These are phyloP conservation scores for Alopecurus myosuroides DNA, from an alignment of 176 grass and related monocot genomes.

Conservation along the genomic window DNA sequence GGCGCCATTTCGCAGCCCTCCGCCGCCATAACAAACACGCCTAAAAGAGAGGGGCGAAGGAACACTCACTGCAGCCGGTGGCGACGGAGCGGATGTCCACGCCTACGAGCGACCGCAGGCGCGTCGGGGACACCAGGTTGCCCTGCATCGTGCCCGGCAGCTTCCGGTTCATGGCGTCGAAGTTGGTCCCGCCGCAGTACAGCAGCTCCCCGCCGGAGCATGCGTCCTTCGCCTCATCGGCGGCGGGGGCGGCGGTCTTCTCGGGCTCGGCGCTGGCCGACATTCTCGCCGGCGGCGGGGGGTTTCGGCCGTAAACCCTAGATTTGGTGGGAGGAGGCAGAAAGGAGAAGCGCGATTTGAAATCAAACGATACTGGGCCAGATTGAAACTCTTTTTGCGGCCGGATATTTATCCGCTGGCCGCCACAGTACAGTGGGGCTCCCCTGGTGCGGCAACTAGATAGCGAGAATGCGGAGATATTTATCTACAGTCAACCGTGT, in stretches of 20 bases:
- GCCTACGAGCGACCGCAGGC: constrained; percentile 70
- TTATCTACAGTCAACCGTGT: background rate
- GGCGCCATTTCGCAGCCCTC: background rate
- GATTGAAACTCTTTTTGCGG: constrained; percentile 9
- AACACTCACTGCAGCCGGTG: constrained; percentile 65
- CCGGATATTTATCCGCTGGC: background rate
- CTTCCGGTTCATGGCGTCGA: constrained; percentile 68
- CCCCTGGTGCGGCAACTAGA: constrained; percentile 1
- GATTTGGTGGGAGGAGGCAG: constrained; percentile 44
- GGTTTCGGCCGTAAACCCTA: constrained; percentile 52
- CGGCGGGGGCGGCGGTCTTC: constrained; percentile 23
- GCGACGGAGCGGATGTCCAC: constrained; percentile 87
- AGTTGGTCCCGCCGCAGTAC: constrained; percentile 79
- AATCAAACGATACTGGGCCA: constrained; percentile 6
- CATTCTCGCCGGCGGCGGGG: constrained; percentile 41
- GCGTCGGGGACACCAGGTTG: constrained; percentile 74
- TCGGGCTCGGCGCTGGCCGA: constrained; percentile 39
- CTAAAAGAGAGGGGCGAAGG: background rate
- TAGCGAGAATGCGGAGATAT: constrained; percentile 8
- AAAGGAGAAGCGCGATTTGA: constrained; percentile 30
- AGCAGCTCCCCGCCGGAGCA: constrained; percentile 60
- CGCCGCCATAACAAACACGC: background rate
- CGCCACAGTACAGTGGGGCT: constrained; percentile 3
- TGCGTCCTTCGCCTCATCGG: constrained; percentile 33
- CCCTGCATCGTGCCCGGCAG: constrained; percentile 22